These are phyloP conservation scores for Maudiozyma humilis DNA, from an alignment of 1,139 yeast genomes.

Conservation along the genomic window DNA sequence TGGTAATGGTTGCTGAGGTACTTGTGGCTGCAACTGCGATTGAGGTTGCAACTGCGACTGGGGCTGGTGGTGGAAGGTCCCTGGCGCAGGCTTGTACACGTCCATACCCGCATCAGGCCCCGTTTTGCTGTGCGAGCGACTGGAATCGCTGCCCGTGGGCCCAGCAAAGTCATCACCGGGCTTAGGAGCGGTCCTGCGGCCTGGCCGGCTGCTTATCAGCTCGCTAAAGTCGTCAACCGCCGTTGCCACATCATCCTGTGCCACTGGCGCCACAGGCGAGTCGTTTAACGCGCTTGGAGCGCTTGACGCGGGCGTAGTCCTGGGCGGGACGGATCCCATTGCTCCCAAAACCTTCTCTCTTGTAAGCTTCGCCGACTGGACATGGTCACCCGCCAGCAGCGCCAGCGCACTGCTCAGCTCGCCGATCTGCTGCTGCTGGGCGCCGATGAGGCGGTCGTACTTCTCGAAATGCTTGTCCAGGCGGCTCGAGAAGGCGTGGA, in stretches of 20 bases:
- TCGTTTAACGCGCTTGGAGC: neutral
- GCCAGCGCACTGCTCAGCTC: slow-evolving; percentile 23
- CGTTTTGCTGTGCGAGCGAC: no score
- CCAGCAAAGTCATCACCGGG: neutral
- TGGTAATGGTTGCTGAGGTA: neutral
- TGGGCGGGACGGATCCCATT: neutral
- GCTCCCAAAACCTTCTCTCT: slow-evolving; percentile 6
- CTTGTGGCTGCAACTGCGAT: neutral
- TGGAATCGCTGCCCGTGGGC: no score
- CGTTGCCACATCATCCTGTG: neutral
- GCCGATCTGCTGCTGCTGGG: slow-evolving; percentile 30
- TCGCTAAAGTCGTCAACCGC: neutral
- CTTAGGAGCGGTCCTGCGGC: neutral
- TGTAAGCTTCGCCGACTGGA: slow-evolving; percentile 21
- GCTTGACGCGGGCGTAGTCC: neutral
- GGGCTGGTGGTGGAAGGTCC: slow-evolving; percentile 2
- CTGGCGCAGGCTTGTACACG: slow-evolving; percentile 1
- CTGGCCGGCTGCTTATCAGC: neutral
- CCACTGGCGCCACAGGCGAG: neutral
- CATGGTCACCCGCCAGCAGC: slow-evolving; percentile 26
- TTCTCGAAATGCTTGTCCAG: slow-evolving; percentile 29
- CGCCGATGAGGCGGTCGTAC: slow-evolving; percentile 24
- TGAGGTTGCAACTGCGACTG: neutral
- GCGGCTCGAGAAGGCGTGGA: slow-evolving; percentile 26
- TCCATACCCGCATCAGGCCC: neutral